Percentiles rank a stretch among this genome's conserved stretches.
phyloP scores from a whole-genome alignment of 2,329 filamentous ascomycete genomes.

The Calonectria henricotiae region DNA sequence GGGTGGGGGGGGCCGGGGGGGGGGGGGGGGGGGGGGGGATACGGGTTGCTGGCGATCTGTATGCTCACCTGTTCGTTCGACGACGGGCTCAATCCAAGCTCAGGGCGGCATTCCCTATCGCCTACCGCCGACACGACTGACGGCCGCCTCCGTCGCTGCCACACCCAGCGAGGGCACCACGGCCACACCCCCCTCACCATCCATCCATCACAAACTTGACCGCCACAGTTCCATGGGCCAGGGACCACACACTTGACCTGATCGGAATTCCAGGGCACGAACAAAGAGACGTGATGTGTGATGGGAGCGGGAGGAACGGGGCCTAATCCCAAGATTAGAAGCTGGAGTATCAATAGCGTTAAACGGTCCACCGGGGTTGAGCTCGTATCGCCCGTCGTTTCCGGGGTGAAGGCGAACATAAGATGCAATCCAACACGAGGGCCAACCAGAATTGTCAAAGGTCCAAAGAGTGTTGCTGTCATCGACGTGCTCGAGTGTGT shows the following conservation, averaged over 20 bases:
- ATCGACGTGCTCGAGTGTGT: slow-evolving; percentile 7
- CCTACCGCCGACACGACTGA: slow-evolving; percentile 18
- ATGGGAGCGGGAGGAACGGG: slow-evolving; percentile 4
- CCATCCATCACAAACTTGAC: slow-evolving; percentile 29
- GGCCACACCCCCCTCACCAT: background rate
- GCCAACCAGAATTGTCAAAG: slow-evolving; percentile 1
- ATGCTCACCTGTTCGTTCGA: slow-evolving; percentile 22
- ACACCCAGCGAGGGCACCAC: background rate
- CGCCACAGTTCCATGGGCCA: slow-evolving; percentile 21
- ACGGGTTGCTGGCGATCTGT: slow-evolving; percentile 10
- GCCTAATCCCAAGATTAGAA: slow-evolving; percentile 33
- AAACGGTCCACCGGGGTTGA: slow-evolving; percentile 24
- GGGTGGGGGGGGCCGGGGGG: too few relatives aligned
- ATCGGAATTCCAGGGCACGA: slow-evolving; percentile 25
- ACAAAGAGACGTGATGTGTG: slow-evolving; percentile 7
- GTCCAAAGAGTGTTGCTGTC: background rate
- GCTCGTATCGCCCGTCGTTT: slow-evolving; percentile 24
- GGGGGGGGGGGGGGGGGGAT: background rate
- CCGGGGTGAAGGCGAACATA: slow-evolving; percentile 17
- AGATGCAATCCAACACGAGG: slow-evolving; percentile 5
- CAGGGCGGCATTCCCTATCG: slow-evolving; percentile 23
- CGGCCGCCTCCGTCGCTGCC: slow-evolving; percentile 17
- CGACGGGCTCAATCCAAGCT: background rate
- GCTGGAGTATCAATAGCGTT: slow-evolving; percentile 35
- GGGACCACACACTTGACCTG: slow-evolving; percentile 12